Base-by-base conservation (phyloP, 1,284 basidiomycete species). In the Lentinula novae-zelandiae region DNA sequence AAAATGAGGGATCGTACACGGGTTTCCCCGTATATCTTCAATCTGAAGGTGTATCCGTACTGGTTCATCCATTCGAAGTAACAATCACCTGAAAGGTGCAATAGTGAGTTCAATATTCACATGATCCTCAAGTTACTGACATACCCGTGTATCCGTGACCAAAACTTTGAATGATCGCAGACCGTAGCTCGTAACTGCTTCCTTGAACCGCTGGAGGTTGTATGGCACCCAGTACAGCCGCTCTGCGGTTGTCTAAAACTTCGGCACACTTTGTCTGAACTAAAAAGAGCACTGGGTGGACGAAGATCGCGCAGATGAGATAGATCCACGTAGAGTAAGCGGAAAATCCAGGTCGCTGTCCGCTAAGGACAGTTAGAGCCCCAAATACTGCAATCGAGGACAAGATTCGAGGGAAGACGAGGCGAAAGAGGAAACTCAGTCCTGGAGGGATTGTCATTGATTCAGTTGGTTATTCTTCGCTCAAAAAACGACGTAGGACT, bases 51-150 rank as follows among this genome's bases (percentile, higher is more conserved):
- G 8, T 57, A 36, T 12, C 61, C 63, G 40, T 65, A 62, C 33
- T 58, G 31, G 49, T 59, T 40, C 4, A 46, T 56, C 63, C 63
- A 66, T 8, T 62, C 55, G 39, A 48, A 38, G 8, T 58, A 57
- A 20, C 31, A 15, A n/a, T 66, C 65, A 22, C 61, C 65, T 63
- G 27, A 17, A 54, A 38, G 33, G 38, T 33, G 33, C 6, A 7
- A 17, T 34, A 27, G 27, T 27, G 22, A 52, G 17, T 48, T 22
- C 9, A 31, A 20, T 15, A n/a, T 20, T 53, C 31, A 40, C 46
- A 58, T 51, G 22, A 27, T 27, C 31, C 3, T n/a, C 40, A 15
- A 33, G 34, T 17, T 8, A 13, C 13, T 36, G 6, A 10, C 58
- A 40, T 34, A 63, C 62, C 62, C 5, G 51, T 53, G 31, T 63